Conservation (phyloP, 352 stramenopile species). For the Globisporangium cylindrosporum region DNA sequence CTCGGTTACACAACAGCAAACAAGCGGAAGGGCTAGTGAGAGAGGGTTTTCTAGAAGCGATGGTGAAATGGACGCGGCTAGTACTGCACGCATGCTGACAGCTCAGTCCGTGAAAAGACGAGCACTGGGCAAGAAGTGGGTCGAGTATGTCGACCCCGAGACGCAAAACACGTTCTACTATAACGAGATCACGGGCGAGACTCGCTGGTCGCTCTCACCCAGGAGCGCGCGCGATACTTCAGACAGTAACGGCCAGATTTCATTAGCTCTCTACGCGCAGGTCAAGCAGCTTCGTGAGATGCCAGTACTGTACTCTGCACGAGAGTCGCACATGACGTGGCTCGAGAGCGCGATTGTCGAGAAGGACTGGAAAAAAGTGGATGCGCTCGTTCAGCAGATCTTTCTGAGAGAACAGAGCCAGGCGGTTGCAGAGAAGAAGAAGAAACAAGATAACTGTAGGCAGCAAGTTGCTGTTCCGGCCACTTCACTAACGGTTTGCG, state of each 20-base stretch:
- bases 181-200: conserved; percentile 88
- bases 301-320: conserved; percentile 46
- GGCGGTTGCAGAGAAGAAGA: conserved; percentile 18
- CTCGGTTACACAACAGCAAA: conserved; percentile 11
- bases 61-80: background rate
- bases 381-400: conserved; percentile 73
- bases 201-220: conserved; percentile 79
- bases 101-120: conserved; percentile 35
- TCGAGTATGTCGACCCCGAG: conserved; percentile 76
- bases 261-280: conserved; percentile 50
- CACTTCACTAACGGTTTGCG: background rate
- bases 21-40: background rate
- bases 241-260: conserved; percentile 54
- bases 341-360: conserved; percentile 57
- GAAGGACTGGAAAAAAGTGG: conserved; percentile 64
- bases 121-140: conserved; percentile 70
- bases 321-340: conserved; percentile 67
- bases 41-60: background rate
- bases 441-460: background rate
- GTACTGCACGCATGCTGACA: conserved; percentile 22
- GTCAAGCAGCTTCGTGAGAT: conserved; percentile 46
- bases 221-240: conserved; percentile 54
- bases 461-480: background rate
- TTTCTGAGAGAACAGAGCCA: conserved; percentile 60
- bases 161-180: conserved; percentile 90